Evolutionary conservation across 345 rosid species (phyloP), one percentile per base, ranked within the genome.

Genomic region (Salix brachista): DNA sequence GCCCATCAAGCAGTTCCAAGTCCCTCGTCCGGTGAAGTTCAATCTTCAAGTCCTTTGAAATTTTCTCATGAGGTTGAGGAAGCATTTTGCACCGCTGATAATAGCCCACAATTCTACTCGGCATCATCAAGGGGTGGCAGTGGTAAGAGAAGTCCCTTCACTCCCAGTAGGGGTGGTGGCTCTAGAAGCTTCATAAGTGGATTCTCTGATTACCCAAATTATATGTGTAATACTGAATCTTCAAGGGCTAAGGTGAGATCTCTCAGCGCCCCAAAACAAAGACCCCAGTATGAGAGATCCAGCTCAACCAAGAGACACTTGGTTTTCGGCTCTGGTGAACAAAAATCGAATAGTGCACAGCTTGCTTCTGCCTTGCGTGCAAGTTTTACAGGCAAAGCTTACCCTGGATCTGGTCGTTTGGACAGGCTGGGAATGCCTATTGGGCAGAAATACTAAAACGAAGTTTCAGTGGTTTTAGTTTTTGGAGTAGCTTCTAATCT

Each of bases 321-420:
- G 1, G 26, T 87, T 77, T 75, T 90, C 58, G 72, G 90, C 26
- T 83, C 78, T 18, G 84, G 87, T 21, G 79, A 90, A 56, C 72
- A 85, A 70, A 82, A 91, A 79, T 84, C 93, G 16, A 79, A 69
- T 56, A 71, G 72, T 23, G 74, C 85, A 1, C 94, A 84, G 71
- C 90, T 83, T 70, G 85, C 83, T 39, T 83, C 91, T 64, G 83
- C 84, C 17, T 54, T 89, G 83, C 90, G 88, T 26, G 79, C 91
- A 12, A 92, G 74, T 76, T 92, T 89, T 44, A 71, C 88, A 17
- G 88, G 79, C 80, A 96, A 89, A 78, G 98, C 93, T 11, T 96
- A 96, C 74, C 98, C 97, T 0, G 99, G 99, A 42, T 96, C 97
- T 0, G 99, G 99, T 69, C 93, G 92, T 46, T 80, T 96, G 85